Conservation (phyloP, 805 yeast genomes). For the Danielia reshetovae region DNA sequence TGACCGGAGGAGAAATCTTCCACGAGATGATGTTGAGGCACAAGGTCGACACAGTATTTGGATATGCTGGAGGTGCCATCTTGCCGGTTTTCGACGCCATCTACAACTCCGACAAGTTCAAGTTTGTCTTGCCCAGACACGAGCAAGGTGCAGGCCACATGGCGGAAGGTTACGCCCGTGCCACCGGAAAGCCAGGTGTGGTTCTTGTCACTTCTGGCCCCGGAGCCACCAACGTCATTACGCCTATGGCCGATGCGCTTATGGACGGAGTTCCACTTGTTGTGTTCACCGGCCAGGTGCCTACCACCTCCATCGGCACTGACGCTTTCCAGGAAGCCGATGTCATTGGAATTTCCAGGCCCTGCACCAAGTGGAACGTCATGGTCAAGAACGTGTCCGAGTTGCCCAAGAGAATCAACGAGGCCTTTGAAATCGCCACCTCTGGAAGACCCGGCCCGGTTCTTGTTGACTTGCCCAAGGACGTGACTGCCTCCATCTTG, state of each 20-base stretch:
- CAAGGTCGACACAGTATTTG: slow-evolving; percentile 91
- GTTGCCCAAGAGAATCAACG: slow-evolving; percentile 91
- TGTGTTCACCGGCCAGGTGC: slow-evolving; percentile 96
- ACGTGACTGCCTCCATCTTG: slow-evolving; percentile 90
- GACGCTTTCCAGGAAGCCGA: slow-evolving; percentile 99
- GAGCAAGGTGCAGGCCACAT: slow-evolving; percentile 99
- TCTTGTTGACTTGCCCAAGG: slow-evolving; percentile 95
- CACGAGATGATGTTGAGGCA: slow-evolving; percentile 99
- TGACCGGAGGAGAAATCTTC: slow-evolving; percentile 97
- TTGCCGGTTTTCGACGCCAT: slow-evolving; percentile 97
- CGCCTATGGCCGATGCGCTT: slow-evolving; percentile 98
- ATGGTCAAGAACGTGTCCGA: slow-evolving; percentile 96
- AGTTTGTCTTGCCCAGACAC: slow-evolving; percentile 90
- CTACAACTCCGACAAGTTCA: slow-evolving; percentile 82
- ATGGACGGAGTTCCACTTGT: slow-evolving; percentile 97
- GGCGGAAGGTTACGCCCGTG: slow-evolving; percentile 99
- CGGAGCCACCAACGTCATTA: slow-evolving; percentile 96
- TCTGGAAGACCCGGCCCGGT: slow-evolving; percentile 99
- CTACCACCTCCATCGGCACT: slow-evolving; percentile 93
- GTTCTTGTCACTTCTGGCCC: slow-evolving; percentile 99
- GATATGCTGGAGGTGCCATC: slow-evolving; percentile 99
- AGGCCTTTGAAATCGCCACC: slow-evolving; percentile 95
- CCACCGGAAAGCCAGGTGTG: slow-evolving; percentile 94
- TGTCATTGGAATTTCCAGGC: slow-evolving; percentile 91
- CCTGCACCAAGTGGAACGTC: slow-evolving; percentile 98